phyloP scores from a whole-genome alignment of 345 rosid genomes.

The Eucalyptus guilfoylei region DNA sequence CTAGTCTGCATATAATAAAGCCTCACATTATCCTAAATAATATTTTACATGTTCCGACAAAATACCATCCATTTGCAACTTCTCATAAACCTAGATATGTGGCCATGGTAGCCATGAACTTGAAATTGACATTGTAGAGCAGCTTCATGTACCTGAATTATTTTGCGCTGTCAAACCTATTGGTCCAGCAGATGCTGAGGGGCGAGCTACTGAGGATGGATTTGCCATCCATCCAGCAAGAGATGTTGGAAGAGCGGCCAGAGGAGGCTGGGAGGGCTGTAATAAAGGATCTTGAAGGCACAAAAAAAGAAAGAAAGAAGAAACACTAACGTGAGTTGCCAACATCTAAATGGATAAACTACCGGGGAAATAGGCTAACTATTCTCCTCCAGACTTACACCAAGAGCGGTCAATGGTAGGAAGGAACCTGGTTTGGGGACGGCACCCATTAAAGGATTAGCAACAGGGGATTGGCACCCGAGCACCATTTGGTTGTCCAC shows the following conservation, averaged over 20 bases:
- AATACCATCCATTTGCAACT: neutral
- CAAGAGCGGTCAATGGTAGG: slow-evolving; percentile 43
- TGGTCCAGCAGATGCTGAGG: slow-evolving; percentile 60
- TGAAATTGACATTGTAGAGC: neutral
- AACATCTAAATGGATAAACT: neutral
- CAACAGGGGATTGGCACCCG: slow-evolving; percentile 56
- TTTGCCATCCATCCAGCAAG: slow-evolving; percentile 76
- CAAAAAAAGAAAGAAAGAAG: neutral
- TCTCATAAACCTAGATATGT: neutral
- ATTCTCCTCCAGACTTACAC: slow-evolving; percentile 31
- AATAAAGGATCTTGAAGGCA: neutral
- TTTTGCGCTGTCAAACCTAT: slow-evolving; percentile 41
- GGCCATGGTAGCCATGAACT: neutral
- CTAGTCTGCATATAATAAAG: neutral
- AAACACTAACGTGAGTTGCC: neutral
- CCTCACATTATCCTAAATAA: neutral
- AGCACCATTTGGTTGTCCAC: slow-evolving; percentile 65
- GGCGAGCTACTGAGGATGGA: slow-evolving; percentile 50
- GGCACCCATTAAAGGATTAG: slow-evolving; percentile 56
- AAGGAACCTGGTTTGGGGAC: slow-evolving; percentile 52
- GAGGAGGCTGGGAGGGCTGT: slow-evolving; percentile 67
- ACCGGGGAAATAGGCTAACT: neutral
- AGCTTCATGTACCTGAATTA: slow-evolving; percentile 34
- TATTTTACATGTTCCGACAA: neutral
- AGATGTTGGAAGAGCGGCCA: slow-evolving; percentile 49